These are phyloP conservation scores for Tulasnella sp. DNA, from an alignment of 768 basidiomycete genomes.

Conservation along the genomic window DNA sequence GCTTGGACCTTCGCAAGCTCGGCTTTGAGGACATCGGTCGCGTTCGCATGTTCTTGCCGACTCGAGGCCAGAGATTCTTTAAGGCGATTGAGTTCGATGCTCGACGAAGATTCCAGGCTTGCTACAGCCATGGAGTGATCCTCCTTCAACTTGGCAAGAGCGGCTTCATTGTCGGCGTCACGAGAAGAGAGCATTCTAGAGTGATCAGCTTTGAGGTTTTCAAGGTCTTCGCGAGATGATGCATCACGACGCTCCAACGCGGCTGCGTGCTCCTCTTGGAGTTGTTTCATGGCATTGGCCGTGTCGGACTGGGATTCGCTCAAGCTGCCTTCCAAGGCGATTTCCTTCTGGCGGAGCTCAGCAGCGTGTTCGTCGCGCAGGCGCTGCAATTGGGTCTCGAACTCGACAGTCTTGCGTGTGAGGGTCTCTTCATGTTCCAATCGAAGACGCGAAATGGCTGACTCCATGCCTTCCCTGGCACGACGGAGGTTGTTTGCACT, in stretches of 20 bases:
- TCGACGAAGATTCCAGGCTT: slow-evolving; percentile 53
- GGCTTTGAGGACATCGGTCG: slow-evolving; percentile 34
- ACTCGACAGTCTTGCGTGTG: slow-evolving; percentile 57
- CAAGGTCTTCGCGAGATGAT: slow-evolving; percentile 60
- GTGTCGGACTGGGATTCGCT: slow-evolving; percentile 70
- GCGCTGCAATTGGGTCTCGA: slow-evolving; percentile 59
- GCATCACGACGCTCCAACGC: slow-evolving; percentile 64
- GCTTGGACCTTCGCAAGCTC: slow-evolving; percentile 35
- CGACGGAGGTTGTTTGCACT: slow-evolving; percentile 31
- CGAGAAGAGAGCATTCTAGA: slow-evolving; percentile 49
- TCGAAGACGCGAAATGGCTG: slow-evolving; percentile 27
- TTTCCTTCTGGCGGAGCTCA: slow-evolving; percentile 68
- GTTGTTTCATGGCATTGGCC: slow-evolving; percentile 53
- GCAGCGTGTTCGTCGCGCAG: slow-evolving; percentile 72
- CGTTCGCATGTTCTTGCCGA: slow-evolving; percentile 49
- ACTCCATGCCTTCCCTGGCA: slow-evolving; percentile 26
- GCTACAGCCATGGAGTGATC: slow-evolving; percentile 28
- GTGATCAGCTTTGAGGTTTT: slow-evolving; percentile 63
- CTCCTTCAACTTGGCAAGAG: slow-evolving; percentile 28
- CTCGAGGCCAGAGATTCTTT: slow-evolving; percentile 46
- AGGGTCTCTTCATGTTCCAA: slow-evolving; percentile 45
- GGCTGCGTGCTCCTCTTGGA: slow-evolving; percentile 69
- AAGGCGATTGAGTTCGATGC: slow-evolving; percentile 50
- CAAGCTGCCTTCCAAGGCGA: slow-evolving; percentile 66
- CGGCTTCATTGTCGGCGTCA: slow-evolving; percentile 53